These are phyloP conservation scores for Groenewaldozyma sp. DNA, from an alignment of 1,139 yeast genomes.

Conservation along the genomic window DNA sequence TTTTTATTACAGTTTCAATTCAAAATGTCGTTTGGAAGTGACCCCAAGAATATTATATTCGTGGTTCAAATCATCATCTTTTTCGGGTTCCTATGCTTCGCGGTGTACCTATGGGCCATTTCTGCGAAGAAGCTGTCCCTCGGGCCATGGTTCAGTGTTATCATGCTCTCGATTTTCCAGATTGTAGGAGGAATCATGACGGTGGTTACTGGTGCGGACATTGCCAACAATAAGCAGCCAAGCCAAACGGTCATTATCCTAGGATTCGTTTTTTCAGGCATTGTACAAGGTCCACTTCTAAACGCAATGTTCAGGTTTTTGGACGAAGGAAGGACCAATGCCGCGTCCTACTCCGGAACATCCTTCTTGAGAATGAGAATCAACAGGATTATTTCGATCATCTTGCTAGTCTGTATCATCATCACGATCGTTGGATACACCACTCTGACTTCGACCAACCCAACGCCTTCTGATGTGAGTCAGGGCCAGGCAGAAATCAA, in stretches of 20 bases:
- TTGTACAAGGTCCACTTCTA: slow-evolving; percentile 13
- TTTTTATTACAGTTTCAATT: no score
- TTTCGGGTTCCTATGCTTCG: slow-evolving; percentile 4
- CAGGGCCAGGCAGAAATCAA: slow-evolving; percentile 7
- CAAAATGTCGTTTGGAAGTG: slow-evolving; percentile 5
- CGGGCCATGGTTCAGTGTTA: slow-evolving; percentile 8
- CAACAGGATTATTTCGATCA: slow-evolving; percentile 1
- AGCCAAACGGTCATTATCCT: slow-evolving; percentile 8
- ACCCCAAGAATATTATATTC: slow-evolving; percentile 8
- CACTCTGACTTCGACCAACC: slow-evolving; percentile 2
- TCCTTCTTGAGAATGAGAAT: neutral
- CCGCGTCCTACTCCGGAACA: neutral
- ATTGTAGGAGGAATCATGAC: slow-evolving; percentile 10
- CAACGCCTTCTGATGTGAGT: slow-evolving; percentile 3
- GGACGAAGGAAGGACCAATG: slow-evolving; percentile 5
- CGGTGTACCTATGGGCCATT: slow-evolving; percentile 2
- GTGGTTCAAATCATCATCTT: slow-evolving; percentile 9
- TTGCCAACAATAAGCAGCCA: slow-evolving; percentile 8
- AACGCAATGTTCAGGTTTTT: slow-evolving; percentile 11
- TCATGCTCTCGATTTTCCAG: slow-evolving; percentile 7
- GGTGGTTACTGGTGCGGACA: slow-evolving; percentile 7
- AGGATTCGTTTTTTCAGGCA: slow-evolving; percentile 10
- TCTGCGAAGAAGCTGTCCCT: neutral
- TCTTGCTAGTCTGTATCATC: slow-evolving; percentile 8
- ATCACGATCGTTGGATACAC: slow-evolving; percentile 9